Percentiles rank a stretch among this genome's conserved stretches.
phyloP scores from a whole-genome alignment of 148 eudicot genomes.

The Rhododendron vialii region DNA sequence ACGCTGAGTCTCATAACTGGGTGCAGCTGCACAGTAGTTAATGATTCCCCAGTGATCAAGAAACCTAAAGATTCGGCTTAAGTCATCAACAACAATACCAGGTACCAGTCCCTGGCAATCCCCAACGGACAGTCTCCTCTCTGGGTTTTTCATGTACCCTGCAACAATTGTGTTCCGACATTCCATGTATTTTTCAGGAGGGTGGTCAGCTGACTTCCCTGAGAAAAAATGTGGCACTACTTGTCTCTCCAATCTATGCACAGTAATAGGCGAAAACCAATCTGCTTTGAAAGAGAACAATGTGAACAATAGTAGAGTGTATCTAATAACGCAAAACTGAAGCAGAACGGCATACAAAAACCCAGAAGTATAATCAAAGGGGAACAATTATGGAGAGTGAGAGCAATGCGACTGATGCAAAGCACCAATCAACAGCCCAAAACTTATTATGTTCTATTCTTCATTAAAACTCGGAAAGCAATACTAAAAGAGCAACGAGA shows the following conservation, averaged over 20 bases:
- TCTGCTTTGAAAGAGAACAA: slow-evolving; percentile 38
- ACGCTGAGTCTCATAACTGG: slow-evolving; percentile 36
- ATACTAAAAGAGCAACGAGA: neutral
- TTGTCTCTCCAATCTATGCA: slow-evolving; percentile 85
- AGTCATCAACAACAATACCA: slow-evolving; percentile 58
- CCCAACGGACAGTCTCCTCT: slow-evolving; percentile 49
- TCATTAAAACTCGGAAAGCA: neutral
- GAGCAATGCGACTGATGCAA: neutral
- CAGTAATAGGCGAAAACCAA: slow-evolving; percentile 81
- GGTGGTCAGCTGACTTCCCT: slow-evolving; percentile 69
- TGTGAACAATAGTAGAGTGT: neutral
- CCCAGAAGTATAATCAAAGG: neutral
- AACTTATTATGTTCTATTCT: neutral
- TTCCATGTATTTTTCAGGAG: slow-evolving; percentile 80
- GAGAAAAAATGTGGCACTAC: slow-evolving; percentile 89
- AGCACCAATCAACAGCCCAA: neutral
- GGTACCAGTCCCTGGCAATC: slow-evolving; percentile 57
- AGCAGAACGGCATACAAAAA: neutral
- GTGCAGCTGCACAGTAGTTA: slow-evolving; percentile 61
- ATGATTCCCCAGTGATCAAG: slow-evolving; percentile 97
- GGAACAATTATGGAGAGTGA: neutral
- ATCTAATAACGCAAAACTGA: neutral
- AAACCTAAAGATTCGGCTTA: slow-evolving; percentile 71
- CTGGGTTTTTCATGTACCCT: slow-evolving; percentile 74
- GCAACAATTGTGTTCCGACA: slow-evolving; percentile 69